phyloP scores from a whole-genome alignment of 495 filamentous ascomycete genomes.

The Penicillium antarcticum region DNA sequence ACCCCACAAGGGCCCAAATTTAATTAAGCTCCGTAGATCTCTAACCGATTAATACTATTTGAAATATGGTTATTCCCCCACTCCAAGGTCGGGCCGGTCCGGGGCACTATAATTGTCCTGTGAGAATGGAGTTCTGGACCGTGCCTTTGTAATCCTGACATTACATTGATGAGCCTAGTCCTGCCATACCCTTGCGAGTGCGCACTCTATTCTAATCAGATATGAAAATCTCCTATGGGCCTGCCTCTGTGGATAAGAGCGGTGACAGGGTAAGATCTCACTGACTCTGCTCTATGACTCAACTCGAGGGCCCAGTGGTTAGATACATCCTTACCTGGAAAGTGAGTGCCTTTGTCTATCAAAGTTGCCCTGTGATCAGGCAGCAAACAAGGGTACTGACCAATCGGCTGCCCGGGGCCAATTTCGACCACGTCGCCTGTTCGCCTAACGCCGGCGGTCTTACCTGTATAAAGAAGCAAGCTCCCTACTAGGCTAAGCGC shows the following conservation, averaged over 20 bases:
- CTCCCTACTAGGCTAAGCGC: constrained; percentile 7
- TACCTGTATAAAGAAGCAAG: constrained; percentile 17
- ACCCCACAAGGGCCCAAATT: background rate
- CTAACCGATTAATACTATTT: background rate
- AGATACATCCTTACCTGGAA: constrained; percentile 14
- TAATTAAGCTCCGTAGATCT: background rate
- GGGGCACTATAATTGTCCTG: background rate
- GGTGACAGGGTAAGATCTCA: constrained; percentile 4
- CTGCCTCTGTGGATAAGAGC: constrained; percentile 11
- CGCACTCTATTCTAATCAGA: constrained; percentile 8
- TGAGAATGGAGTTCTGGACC: background rate
- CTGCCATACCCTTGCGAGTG: constrained; percentile 9
- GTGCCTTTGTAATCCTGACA: constrained; percentile 9
- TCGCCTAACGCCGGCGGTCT: background rate
- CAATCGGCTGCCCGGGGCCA: constrained; percentile 12
- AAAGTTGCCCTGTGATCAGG: constrained; percentile 12
- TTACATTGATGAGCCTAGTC: constrained; percentile 8
- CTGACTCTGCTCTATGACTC: constrained; percentile 7
- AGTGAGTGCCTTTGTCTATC: constrained; percentile 11
- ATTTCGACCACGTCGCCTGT: constrained; percentile 15
- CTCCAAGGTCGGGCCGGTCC: constrained; percentile 1
- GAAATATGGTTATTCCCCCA: constrained; percentile 1
- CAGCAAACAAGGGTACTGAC: constrained; percentile 13
- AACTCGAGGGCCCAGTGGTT: constrained; percentile 8
- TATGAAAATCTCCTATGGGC: constrained; percentile 5